These are phyloP conservation scores for Aegilops speltoides DNA, from an alignment of 176 grass and related monocot genomes.

Conservation along the genomic window DNA sequence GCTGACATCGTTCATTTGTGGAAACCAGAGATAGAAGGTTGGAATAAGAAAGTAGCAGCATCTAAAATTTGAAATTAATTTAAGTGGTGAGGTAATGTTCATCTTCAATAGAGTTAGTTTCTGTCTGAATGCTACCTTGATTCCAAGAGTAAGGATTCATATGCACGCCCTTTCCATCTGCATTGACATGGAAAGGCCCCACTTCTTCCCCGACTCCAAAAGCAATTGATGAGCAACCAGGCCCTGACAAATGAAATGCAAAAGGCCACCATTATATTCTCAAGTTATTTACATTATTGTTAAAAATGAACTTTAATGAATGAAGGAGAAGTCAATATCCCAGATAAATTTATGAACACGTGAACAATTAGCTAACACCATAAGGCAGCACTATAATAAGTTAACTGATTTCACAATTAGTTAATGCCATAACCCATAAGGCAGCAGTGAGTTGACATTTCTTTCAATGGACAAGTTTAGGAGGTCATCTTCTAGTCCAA, in stretches of 20 bases:
- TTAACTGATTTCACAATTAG: too few relatives aligned
- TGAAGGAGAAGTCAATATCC: neutral
- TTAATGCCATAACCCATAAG: too few relatives aligned
- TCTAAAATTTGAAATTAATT: constrained; percentile 14
- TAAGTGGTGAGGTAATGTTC: neutral
- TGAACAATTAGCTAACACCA: neutral
- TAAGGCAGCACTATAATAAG: neutral
- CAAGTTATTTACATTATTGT: neutral
- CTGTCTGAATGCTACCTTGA: constrained; percentile 49
- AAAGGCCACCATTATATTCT: neutral
- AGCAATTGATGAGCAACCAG: constrained; percentile 94
- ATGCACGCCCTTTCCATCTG: constrained; percentile 76
- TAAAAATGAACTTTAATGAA: neutral
- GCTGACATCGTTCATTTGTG: neutral
- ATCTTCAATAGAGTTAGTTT: neutral
- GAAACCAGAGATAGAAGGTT: neutral
- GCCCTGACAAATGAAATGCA: constrained; percentile 47
- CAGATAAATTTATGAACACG: neutral
- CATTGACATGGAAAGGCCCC: constrained; percentile 93
- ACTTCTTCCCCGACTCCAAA: constrained; percentile 93
- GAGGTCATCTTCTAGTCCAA: too few relatives aligned
- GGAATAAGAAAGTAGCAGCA: neutral
- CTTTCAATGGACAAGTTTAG: too few relatives aligned
- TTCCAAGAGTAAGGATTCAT: constrained; percentile 96
- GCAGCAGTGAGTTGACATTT: too few relatives aligned